Percentiles rank a stretch among this genome's conserved stretches.
phyloP scores from a whole-genome alignment of 345 rosid species.

The Carallia brachiata region DNA sequence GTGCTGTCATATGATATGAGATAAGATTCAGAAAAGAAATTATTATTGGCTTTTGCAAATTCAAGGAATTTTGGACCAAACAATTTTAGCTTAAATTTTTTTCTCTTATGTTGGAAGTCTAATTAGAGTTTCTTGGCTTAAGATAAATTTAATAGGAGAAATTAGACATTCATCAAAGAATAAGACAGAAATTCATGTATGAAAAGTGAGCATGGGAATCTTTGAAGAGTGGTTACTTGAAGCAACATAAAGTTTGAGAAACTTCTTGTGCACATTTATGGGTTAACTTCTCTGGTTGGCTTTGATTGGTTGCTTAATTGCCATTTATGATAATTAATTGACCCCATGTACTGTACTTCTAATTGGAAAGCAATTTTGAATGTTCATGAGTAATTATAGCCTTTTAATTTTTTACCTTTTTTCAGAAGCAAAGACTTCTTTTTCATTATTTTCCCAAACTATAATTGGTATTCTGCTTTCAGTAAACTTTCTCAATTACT shows the following conservation, averaged over 20 bases:
- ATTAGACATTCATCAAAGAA: not conserved
- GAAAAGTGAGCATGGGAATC: constrained; percentile 17
- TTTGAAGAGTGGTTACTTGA: constrained; percentile 36
- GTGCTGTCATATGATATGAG: too few relatives aligned
- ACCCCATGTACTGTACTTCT: constrained; percentile 1
- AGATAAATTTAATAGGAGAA: not conserved
- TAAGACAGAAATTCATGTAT: constrained; percentile 8
- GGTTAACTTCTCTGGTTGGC: constrained; percentile 13
- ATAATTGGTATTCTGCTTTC: not conserved
- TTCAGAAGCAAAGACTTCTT: constrained; percentile 2
- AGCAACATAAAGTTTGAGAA: constrained; percentile 31
- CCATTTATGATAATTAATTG: constrained; percentile 10
- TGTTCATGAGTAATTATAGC: not conserved
- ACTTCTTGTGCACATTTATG: constrained; percentile 24
- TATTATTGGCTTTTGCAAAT: not conserved
- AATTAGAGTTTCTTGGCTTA: not conserved
- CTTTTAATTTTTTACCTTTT: not conserved
- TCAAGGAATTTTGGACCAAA: not conserved
- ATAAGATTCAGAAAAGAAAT: too few relatives aligned
- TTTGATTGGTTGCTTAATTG: constrained; percentile 19
- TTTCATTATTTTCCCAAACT: not conserved
- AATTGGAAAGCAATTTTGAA: not conserved
- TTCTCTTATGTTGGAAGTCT: not conserved
- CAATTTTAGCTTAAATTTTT: not conserved
- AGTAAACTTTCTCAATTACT: too few relatives aligned